These are phyloP conservation scores for Galeopsis tetrahit DNA, from an alignment of 257 asterid genomes.

Conservation along the genomic window DNA sequence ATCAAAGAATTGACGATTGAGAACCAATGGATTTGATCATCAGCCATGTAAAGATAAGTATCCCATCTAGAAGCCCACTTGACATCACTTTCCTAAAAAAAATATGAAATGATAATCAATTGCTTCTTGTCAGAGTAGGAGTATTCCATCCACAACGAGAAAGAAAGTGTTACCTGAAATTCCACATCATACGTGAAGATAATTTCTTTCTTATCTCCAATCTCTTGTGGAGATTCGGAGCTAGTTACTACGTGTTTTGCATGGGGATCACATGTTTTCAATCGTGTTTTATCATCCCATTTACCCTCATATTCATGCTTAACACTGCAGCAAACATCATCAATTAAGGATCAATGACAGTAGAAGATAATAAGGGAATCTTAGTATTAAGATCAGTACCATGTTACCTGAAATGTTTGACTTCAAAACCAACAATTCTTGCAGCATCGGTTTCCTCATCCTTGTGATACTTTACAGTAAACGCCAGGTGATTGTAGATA, in stretches of 20 bases:
- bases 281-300: constrained; percentile 62
- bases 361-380: constrained; percentile 19
- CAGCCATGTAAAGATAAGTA: constrained; percentile 86
- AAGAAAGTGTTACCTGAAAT: constrained; percentile 58
- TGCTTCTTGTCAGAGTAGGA: constrained; percentile 3
- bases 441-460: constrained; percentile 75
- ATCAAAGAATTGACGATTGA: constrained; percentile 84
- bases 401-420: constrained; percentile 69
- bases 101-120: constrained; percentile 18
- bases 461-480: constrained; percentile 78
- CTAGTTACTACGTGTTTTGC: constrained; percentile 70
- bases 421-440: constrained; percentile 91
- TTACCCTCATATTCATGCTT: constrained; percentile 81
- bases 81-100: constrained; percentile 72
- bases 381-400: constrained; percentile 16
- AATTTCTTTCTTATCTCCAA: constrained; percentile 73
- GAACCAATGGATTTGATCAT: constrained; percentile 95
- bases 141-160: background rate
- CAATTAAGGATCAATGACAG: constrained; percentile 29
- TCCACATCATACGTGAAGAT: constrained; percentile 92
- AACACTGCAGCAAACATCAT: constrained; percentile 50
- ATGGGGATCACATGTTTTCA: constrained; percentile 84
- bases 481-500: constrained; percentile 78
- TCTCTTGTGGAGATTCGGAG: constrained; percentile 82
- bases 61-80: constrained; percentile 99